Percentiles rank a stretch among this genome's conserved stretches.
phyloP scores from a whole-genome alignment of 208 protist genomes.

The Leishmania arabica region DNA sequence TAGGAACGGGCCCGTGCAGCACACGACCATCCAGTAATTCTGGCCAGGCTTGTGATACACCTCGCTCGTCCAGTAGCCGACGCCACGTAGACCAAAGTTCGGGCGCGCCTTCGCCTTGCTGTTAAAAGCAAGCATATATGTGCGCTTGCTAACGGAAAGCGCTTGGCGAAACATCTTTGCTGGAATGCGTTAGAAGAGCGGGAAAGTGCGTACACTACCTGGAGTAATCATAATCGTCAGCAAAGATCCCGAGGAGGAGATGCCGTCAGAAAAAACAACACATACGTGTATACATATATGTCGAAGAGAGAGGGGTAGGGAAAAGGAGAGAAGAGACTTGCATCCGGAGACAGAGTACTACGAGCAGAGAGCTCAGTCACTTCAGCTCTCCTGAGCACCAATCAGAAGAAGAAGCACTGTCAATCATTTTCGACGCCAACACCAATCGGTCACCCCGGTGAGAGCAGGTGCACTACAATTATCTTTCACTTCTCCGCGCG shows the following conservation, averaged over 20 bases:
- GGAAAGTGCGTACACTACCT: not conserved
- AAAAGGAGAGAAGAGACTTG: not conserved
- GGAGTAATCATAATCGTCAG: not conserved
- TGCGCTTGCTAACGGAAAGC: slow-evolving; percentile 67
- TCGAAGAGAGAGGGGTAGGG: not conserved
- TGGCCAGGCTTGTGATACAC: slow-evolving; percentile 81
- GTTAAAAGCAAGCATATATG: slow-evolving; percentile 87
- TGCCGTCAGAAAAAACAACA: not conserved
- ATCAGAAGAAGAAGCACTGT: not conserved
- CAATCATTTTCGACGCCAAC: not conserved
- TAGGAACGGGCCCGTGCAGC: slow-evolving; percentile 55
- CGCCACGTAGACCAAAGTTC: slow-evolving; percentile 86
- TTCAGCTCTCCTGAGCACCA: not conserved
- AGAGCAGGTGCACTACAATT: too few relatives aligned
- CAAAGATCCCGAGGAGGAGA: not conserved
- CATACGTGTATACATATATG: not conserved
- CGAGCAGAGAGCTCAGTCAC: not conserved
- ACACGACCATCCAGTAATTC: slow-evolving; percentile 79
- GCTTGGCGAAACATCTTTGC: slow-evolving; percentile 68
- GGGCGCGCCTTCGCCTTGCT: slow-evolving; percentile 85
- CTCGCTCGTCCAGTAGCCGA: slow-evolving; percentile 83
- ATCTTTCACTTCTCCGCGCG: too few relatives aligned
- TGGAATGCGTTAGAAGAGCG: not conserved
- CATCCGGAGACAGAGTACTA: not conserved
- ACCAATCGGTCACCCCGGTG: too few relatives aligned